Percentiles rank a stretch among this genome's conserved stretches.
phyloP scores from a whole-genome alignment of 495 filamentous ascomycete genomes.

The Aspergillus cavernicola region DNA sequence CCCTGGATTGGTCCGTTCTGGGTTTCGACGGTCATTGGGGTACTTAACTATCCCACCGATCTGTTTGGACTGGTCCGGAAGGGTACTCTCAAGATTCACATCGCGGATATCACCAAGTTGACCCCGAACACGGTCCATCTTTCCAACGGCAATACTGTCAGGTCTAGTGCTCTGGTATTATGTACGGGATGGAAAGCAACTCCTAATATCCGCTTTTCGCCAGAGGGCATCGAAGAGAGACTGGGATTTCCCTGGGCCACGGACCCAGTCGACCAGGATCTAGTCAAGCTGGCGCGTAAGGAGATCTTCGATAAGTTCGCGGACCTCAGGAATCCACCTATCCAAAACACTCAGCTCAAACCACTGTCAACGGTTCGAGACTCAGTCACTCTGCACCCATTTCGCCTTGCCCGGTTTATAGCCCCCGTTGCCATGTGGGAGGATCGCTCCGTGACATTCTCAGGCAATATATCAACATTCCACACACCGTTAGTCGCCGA shows the following conservation, averaged over 20 bases:
- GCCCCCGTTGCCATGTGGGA: conserved; percentile 56
- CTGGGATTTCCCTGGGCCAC: conserved; percentile 36
- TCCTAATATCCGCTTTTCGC: conserved; percentile 60
- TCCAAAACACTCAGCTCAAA: no score
- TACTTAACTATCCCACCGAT: conserved; percentile 65
- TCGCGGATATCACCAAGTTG: conserved; percentile 49
- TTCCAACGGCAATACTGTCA: neutral
- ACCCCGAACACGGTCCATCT: neutral
- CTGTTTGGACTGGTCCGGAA: conserved; percentile 58
- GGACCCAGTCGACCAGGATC: conserved; percentile 22
- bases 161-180: conserved; percentile 57
- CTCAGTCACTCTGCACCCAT: conserved; percentile 38
- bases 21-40: conserved; percentile 54
- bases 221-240: conserved; percentile 40
- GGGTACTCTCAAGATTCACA: conserved; percentile 57
- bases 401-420: conserved; percentile 64
- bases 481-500: conserved; percentile 58
- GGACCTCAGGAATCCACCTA: no score
- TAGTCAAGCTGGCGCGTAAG: conserved; percentile 49
- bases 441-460: conserved; percentile 60
- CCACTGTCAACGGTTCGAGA: neutral
- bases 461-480: conserved; percentile 59
- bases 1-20: conserved; percentile 63
- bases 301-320: conserved; percentile 46
- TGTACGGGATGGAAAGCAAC: conserved; percentile 67